Base-by-base conservation (phyloP, 2,329 filamentous ascomycete genomes). In the Curvularia sp. region DNA sequence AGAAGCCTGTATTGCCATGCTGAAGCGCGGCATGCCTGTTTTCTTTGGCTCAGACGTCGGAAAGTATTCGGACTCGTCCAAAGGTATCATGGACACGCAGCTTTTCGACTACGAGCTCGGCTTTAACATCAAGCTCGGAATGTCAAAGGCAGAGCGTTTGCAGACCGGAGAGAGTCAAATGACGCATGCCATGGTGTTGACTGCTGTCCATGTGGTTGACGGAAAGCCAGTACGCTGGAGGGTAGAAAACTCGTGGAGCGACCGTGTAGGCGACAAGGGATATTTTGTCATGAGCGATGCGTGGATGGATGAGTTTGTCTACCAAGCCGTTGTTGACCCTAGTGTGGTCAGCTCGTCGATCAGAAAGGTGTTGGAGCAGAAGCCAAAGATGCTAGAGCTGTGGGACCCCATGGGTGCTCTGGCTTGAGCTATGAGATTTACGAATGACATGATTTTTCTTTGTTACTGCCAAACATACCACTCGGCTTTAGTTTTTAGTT, bases 171-270 rank as follows among this genome's bases (percentile, higher is more conserved):
- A 96, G 78, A 89, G 86, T 53, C 83, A 86, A 49, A 96, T 97
- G 92, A 96, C 92, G 1, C 93, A 96, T 70, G 93, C 93, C 4
- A 96, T 96, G 93, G 91, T 96, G 0, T 78, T 97, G 61, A 96
- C 92, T 2, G 93, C 87, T 0, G 93, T 96, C 45, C 92, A 97
- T 72, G 75, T 96, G 2, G 88, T 84, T 27, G 78, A 86, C 58
- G 87, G 86, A 1, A 84, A 86, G 76, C 83, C 87, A 2, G 85
- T 92, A 1, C 81, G 92, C 43, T 97, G 93, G 93, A 82, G 92
- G 53, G 91, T 96, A 6, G 89, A 96, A 83, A 96, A 96, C 74
- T 90, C 86, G 55, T 96, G 92, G 92, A 91, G 90, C 12, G 82
- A 86, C 39, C 79, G 72, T 0, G 84, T 84, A 0, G 93, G 93